These are phyloP conservation scores for Medicago ruthenica DNA, from an alignment of 306 rosid genomes.

Conservation along the genomic window DNA sequence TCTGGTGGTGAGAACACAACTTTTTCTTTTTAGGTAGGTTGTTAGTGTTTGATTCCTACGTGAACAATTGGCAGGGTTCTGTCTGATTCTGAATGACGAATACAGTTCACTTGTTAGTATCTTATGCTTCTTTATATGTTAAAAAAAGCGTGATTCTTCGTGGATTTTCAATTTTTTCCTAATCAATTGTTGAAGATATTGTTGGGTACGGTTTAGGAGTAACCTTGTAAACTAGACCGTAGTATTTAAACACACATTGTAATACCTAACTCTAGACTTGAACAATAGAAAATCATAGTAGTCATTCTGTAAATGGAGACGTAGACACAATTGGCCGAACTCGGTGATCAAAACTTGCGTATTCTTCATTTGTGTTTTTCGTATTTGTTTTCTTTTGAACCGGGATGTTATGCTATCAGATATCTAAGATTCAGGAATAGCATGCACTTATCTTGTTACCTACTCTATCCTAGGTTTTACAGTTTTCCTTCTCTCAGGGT, in stretches of 20 bases:
- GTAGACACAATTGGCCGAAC: neutral
- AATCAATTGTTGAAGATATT: neutral
- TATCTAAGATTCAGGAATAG: no score
- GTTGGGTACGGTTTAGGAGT: neutral
- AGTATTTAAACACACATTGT: no score
- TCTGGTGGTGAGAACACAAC: conserved; percentile 73
- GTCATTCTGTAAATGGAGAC: neutral
- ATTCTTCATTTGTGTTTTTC: neutral
- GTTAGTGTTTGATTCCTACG: conserved; percentile 44
- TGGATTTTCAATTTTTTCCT: no score
- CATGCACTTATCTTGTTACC: no score
- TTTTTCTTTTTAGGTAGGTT: conserved; percentile 54
- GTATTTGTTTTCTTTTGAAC: no score
- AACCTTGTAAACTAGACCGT: neutral
- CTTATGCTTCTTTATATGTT: no score
- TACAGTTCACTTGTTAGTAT: neutral
- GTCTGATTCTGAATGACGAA: conserved; percentile 35
- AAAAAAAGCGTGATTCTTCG: neutral
- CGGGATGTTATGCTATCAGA: no score
- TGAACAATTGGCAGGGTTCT: conserved; percentile 24
- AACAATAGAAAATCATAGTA: neutral
- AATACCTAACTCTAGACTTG: neutral
- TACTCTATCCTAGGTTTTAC: neutral
- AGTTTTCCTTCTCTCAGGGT: conserved; percentile 59
- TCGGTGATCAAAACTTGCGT: neutral